Percentiles rank a stretch among this genome's conserved stretches.
phyloP scores from a whole-genome alignment of 306 rosid genomes.

The Vigna radiata region DNA sequence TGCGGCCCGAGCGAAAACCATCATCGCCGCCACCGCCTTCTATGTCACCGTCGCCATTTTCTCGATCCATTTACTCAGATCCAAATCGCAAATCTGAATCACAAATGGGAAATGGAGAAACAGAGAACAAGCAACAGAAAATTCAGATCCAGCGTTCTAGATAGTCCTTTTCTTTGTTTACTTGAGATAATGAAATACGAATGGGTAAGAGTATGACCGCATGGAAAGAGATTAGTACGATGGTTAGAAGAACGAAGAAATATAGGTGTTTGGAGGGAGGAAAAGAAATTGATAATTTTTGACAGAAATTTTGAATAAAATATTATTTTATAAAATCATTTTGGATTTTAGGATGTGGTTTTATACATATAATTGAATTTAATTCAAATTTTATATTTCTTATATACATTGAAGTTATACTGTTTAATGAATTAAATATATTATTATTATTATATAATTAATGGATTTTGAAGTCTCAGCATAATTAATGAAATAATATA shows the following conservation, averaged over 20 bases:
- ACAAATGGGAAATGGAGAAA: not conserved
- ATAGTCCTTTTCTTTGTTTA: not conserved
- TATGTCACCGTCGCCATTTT: slow-evolving; percentile 82
- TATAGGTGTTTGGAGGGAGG: slow-evolving; percentile 27
- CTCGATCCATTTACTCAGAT: slow-evolving; percentile 33
- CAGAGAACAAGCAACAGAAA: slow-evolving; percentile 10
- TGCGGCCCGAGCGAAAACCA: slow-evolving; percentile 70
- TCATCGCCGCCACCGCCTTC: slow-evolving; percentile 70
- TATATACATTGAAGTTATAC: no score
- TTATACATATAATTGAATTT: no score
- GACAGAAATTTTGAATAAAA: not conserved
- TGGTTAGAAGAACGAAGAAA: not conserved
- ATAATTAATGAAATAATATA: no score
- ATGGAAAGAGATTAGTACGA: not conserved
- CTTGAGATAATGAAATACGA: not conserved
- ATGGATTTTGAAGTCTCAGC: no score
- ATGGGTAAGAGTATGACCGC: not conserved
- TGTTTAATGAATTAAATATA: no score
- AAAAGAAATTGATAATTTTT: not conserved
- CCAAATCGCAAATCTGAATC: slow-evolving; percentile 39
- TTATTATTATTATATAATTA: no score
- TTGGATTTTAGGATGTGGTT: no score
- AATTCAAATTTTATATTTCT: no score
- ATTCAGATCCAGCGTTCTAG: slow-evolving; percentile 40
- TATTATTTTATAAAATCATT: not conserved